Evolutionary conservation across 306 rosid species (phyloP).

Genomic region (Inga oerstediana): DNA sequence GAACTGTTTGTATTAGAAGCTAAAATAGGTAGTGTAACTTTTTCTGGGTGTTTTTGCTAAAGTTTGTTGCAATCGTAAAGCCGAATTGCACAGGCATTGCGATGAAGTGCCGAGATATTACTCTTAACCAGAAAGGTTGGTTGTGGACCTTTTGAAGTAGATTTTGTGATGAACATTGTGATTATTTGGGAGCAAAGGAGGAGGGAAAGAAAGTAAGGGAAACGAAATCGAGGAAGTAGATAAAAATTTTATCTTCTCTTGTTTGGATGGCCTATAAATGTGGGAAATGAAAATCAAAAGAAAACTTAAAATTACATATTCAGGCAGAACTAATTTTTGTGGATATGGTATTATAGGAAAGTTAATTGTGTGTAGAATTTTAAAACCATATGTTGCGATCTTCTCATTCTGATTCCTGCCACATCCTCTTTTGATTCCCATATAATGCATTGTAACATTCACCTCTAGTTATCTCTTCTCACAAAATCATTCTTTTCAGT

Average conservation of each 20-base stretch:
- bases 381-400: not conserved
- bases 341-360: not conserved
- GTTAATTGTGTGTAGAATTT: not conserved
- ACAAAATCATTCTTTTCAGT: not conserved
- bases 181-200: not conserved
- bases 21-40: conserved; percentile 4
- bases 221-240: conserved; percentile 12
- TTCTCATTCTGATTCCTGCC: not conserved
- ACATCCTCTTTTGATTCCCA: not conserved
- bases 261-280: not conserved
- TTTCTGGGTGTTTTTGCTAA: conserved; percentile 1
- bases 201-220: not conserved
- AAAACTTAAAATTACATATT: not conserved
- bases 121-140: not conserved
- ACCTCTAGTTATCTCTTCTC: not conserved
- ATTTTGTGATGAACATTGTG: conserved; percentile 4
- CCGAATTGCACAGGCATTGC: conserved; percentile 25
- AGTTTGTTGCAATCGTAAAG: not conserved
- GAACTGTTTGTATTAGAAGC: not conserved
- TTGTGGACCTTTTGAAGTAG: not conserved
- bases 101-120: not conserved
- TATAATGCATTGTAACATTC: not conserved
- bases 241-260: not conserved
- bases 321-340: not conserved
- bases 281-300: not conserved